Evolutionary conservation across 805 yeast species (phyloP), one percentile per base, ranked within the genome.

Genomic region (Clavispora fructus): DNA sequence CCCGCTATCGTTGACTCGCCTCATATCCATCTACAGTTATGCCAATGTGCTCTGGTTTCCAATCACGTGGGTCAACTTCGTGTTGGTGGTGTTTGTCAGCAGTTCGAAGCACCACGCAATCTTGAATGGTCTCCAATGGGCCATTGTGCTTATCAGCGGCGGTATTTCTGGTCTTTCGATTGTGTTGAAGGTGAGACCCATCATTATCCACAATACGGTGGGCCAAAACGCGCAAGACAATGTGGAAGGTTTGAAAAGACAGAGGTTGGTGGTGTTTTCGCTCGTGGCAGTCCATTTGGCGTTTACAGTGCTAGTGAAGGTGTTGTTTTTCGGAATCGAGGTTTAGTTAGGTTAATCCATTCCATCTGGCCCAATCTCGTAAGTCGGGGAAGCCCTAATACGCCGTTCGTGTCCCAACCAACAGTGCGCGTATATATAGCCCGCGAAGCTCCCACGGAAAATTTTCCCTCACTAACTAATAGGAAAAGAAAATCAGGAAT

Each of bases 31-130:
- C 30, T 91, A 86, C 65, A 96, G 97, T 2, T 91, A 92, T 66
- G 78, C 96, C 16, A 86, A 85, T 57, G 67, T 85, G 6, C 76
- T 82, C 47, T 91, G 97, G 97, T 68, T 86, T n/a, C 95, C 96
- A 1, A 83, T 88, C 19, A 83, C 91, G 0, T 60, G 83, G 1
- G 58, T 83, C 28, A 76, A 80, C 47, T 72, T 85, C 12, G 62
- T 83, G 30, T 75, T 86, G 44, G 82, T 82, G 1, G 61, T 83
- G 4, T 64, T 82, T 26, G 67, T 75, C 7, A 68, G 74, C 48
- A 62, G 54, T 40, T 47, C 48, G 41, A 55, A 60, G 39, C 67
- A 61, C 48, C 44, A 43, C 25, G 59, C 68, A 3, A 54, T 75
- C 4, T 60, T 78, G 43, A 75, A 80, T 17, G 56, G 76, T 3